Evolutionary conservation across 306 rosid genomes (phyloP).

Genomic region (Elaeagnus macrophylla): DNA sequence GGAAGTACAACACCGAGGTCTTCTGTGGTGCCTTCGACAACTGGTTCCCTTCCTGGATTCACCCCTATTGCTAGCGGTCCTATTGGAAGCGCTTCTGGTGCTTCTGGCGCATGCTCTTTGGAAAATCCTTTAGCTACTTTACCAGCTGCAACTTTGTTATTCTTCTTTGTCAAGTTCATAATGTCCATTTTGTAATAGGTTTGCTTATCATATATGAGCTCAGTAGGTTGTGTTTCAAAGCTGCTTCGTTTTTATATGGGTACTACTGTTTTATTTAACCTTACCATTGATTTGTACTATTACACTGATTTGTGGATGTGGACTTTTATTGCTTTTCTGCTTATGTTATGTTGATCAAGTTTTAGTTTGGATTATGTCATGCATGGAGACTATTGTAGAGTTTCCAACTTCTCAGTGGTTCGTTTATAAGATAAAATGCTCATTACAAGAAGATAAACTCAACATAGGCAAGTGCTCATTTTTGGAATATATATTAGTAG

Average conservation of each 20-base stretch:
- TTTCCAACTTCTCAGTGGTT: too few species aligned
- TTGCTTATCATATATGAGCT: constrained; percentile 17
- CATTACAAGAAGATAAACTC: too few species aligned
- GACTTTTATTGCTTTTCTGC: neutral
- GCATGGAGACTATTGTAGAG: too few species aligned
- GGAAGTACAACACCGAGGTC: constrained; percentile 39
- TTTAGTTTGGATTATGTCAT: too few species aligned
- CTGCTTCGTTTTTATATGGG: constrained; percentile 11
- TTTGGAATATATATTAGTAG: too few species aligned
- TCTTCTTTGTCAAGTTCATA: constrained; percentile 34
- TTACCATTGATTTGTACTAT: constrained; percentile 27
- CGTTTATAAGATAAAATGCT: too few species aligned
- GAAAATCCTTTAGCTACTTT: constrained; percentile 39
- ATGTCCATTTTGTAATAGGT: constrained; percentile 35
- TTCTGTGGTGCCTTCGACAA: constrained; percentile 40
- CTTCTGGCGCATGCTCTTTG: constrained; percentile 54
- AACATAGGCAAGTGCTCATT: too few species aligned
- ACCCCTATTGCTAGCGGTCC: constrained; percentile 60
- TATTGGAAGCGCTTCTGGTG: constrained; percentile 42
- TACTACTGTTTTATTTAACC: constrained; percentile 21
- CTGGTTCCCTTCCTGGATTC: constrained; percentile 43
- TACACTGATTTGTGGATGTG: constrained; percentile 32
- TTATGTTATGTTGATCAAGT: too few species aligned
- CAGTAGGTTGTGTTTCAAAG: constrained; percentile 17
- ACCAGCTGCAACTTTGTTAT: constrained; percentile 26